A percentile compares a stretch with the other conserved stretches of the same genome.
phyloP scores from a whole-genome alignment of 441 rosid species.

The Eruca vesicaria region DNA sequence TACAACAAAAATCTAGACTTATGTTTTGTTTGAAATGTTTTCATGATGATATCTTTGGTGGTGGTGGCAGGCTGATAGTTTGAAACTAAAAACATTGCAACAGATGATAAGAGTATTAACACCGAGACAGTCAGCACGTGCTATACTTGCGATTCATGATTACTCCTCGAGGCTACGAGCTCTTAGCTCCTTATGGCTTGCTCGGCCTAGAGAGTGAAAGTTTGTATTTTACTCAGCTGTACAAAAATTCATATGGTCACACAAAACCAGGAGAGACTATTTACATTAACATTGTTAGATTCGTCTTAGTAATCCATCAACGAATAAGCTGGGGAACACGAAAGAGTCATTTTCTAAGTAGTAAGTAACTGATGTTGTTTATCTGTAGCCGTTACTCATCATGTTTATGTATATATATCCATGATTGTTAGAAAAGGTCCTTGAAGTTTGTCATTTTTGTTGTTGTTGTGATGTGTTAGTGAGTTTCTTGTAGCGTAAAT shows the following conservation, averaged over 20 bases:
- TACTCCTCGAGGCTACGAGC: constrained; percentile 89
- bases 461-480: neutral
- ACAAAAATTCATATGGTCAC: neutral
- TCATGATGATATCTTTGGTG: neutral
- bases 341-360: neutral
- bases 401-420: too few species aligned
- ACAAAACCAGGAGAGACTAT: neutral
- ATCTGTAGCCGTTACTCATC: neutral
- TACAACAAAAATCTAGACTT: neutral
- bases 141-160: constrained; percentile 84
- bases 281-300: neutral
- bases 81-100: constrained; percentile 85
- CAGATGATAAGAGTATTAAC: constrained; percentile 85
- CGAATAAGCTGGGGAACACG: neutral
- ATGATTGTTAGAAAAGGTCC: neutral
- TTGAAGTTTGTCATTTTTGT: neutral
- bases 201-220: constrained; percentile 86
- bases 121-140: constrained; percentile 90
- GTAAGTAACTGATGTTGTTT: neutral
- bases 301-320: neutral
- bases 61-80: constrained; percentile 79
- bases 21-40: too few species aligned
- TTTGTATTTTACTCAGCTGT: neutral
- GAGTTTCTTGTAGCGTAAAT: too few species aligned
- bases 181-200: constrained; percentile 97